Conservation (phyloP, 129 eudicot genomes). For the Flaveria brownii region DNA sequence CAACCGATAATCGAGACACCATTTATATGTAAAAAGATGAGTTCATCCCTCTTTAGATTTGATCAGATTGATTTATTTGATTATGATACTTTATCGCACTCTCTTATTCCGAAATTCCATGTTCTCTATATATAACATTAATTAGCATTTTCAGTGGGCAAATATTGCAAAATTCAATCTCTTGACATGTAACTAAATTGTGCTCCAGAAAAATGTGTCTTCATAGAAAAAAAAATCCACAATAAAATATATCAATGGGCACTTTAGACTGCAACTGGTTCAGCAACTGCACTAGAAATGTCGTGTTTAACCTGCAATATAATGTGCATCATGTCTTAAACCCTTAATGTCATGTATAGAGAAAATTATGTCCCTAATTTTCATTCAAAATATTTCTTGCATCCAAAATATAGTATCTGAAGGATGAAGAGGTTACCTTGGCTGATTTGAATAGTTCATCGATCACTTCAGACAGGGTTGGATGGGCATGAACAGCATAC, state of each 20-base stretch:
- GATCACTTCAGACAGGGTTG: constrained; percentile 95
- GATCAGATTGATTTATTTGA: background rate
- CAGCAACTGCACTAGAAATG: constrained; percentile 57
- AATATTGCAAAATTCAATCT: constrained; percentile 19
- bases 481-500: constrained; percentile 96
- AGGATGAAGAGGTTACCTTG: constrained; percentile 58
- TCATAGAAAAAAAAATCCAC: constrained; percentile 22
- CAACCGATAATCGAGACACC: too few relatives aligned
- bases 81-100: background rate
- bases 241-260: constrained; percentile 5
- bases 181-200: constrained; percentile 7
- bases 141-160: constrained; percentile 15
- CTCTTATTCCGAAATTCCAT: constrained; percentile 28
- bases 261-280: constrained; percentile 61
- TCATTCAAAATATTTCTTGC: background rate
- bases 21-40: too few relatives aligned
- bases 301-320: constrained; percentile 56
- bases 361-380: constrained; percentile 27
- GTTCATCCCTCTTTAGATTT: too few relatives aligned
- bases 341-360: too few relatives aligned
- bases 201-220: constrained; percentile 12
- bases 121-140: constrained; percentile 26
- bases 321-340: background rate
- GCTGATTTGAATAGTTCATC: constrained; percentile 96
- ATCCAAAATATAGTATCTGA: constrained; percentile 3